phyloP scores from a whole-genome alignment of 768 basidiomycete species.

The Leccinum barrowsii region DNA sequence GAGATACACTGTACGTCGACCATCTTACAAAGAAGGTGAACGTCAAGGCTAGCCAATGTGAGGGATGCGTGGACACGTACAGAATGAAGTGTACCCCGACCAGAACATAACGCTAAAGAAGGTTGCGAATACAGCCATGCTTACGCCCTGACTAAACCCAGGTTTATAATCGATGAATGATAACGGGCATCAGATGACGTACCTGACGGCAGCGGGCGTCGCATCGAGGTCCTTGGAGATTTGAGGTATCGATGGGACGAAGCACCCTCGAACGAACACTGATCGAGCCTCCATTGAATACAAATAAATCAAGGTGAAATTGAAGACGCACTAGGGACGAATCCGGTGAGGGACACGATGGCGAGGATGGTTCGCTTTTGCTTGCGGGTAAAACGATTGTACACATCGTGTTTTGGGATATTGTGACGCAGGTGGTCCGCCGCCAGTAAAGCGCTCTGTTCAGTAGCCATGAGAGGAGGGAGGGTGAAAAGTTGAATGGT shows the following conservation, averaged over 20 bases:
- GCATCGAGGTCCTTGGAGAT: conserved; percentile 64
- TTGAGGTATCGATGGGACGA: conserved; percentile 72
- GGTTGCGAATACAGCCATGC: conserved; percentile 34
- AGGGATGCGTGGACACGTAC: conserved; percentile 27
- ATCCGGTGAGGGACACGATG: conserved; percentile 57
- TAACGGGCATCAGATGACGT: neutral
- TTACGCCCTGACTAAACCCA: conserved; percentile 32
- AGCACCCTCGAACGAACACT: conserved; percentile 70
- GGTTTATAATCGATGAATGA: conserved; percentile 40
- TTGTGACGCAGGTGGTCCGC: neutral
- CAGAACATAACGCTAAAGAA: conserved; percentile 48
- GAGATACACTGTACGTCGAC: conserved; percentile 59
- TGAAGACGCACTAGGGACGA: conserved; percentile 54
- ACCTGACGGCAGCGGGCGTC: conserved; percentile 58
- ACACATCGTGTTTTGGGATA: conserved; percentile 33
- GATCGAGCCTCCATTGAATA: neutral
- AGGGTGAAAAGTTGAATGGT: neutral
- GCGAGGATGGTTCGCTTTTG: conserved; percentile 53
- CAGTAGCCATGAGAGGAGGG: neutral
- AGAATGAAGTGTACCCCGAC: conserved; percentile 51
- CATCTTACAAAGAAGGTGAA: conserved; percentile 42
- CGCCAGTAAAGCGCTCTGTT: neutral
- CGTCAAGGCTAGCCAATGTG: neutral
- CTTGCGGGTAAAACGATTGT: conserved; percentile 51
- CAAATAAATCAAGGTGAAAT: neutral